Base-by-base conservation (phyloP, 2,329 filamentous ascomycete species). In the Scedosporium boydii region DNA sequence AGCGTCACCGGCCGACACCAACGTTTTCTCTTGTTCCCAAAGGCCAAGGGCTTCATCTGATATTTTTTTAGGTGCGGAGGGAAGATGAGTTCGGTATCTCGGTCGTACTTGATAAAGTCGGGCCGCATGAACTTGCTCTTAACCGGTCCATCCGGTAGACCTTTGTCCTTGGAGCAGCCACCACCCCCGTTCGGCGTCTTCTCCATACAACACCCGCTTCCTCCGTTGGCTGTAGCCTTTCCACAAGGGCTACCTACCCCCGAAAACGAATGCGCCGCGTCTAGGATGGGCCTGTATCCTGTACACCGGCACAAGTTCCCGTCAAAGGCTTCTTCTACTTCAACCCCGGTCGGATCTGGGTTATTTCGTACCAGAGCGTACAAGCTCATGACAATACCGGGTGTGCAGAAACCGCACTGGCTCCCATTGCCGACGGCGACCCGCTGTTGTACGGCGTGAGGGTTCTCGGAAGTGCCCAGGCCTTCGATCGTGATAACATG, bases 401-500 rank as follows among this genome's bases (percentile, higher is more conserved):
- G 95, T 0, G 95, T 98, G 71, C 95, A 99, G 76, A 99, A 99
- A 1, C 93, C 83, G 64, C 83, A 99, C 74, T 99, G 93, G 68
- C 91, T 96, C 58, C 95, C 95, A 76, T 96, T 95, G 38, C 89
- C 85, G 75, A 90, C 90, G 18, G 95, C 93, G 69, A 99, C 89
- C 58, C 95, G 84, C 77, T 98, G 92, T 73, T 98, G 95, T 3
- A 88, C 81, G 1, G 93, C 90, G 77, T 99, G 95, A 4, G 95
- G 95, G 51, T 82, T 85, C 73, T 95, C 88, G 29, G 90, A 87
- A 72, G 89, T 90, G 10, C 95, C 95, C 69, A 99, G 97, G 6
- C 95, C 95, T 76, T 99, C 95, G 48, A 99, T 88, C 3, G 95
- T 99, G 71, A 99, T 93, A 70, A 98, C 91, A 82, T 99, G 95